Base-by-base conservation (phyloP, 306 rosid genomes). In the Medicago lupulina region DNA sequence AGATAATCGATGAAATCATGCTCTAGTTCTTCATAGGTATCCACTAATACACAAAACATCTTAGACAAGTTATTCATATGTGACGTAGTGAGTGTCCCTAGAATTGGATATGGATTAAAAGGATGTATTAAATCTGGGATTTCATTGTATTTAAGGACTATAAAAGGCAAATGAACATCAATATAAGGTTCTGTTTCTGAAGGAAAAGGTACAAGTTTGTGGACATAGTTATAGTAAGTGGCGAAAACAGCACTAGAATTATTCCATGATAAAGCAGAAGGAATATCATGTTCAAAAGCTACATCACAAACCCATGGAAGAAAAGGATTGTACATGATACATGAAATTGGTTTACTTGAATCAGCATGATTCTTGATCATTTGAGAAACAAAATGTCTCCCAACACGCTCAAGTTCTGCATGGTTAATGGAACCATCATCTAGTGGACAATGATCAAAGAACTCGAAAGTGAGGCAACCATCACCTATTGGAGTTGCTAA, bases 291-390 rank as follows among this genome's bases (percentile, higher is more conserved):
- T 11, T 72, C 73, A 10, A 60, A 59, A 2, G 92, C 94, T 1
- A 87, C 88, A 31, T 89, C 97, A 38, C 51, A 61, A 25, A 86
- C 86, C 97, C 97, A 91, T 0, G 94, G 92, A 7, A 87, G 8
- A 47, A 91, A 91, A 0, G 88, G 87, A 76, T 89, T 91, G 79
- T 81, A 75, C 11, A 91, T 80, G 53, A 91, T 70, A 62, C 89
- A 91, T 4, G 91, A 89, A 70, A 90, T 57, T 8, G 86, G 91
- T 0, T 55, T 70, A 19, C 73, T 49, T 25, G 57, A 19, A 5
- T 78, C 93, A 0, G 79, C 80, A 47, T 83, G 71, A 1, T 78
- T 76, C 63, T 75, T 72, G 15, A 90, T 70, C 70, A 85, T 63
- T 28, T 44, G 11, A 1, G 86, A 28, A 15, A 90, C 44, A 0